phyloP scores from a whole-genome alignment of 495 filamentous ascomycete genomes.

The Penicillium bialowiezense region DNA sequence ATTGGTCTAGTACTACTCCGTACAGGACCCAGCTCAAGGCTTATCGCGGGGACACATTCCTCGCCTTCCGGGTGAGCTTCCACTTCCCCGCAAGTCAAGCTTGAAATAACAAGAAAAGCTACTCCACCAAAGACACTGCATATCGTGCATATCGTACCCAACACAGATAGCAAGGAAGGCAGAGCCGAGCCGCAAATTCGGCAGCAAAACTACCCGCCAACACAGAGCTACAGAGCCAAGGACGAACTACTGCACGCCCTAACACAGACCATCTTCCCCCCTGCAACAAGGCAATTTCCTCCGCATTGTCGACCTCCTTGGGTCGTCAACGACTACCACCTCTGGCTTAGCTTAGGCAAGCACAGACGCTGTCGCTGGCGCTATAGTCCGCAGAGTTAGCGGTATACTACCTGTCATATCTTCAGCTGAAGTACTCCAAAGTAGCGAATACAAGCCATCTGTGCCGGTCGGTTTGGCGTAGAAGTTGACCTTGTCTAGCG shows the following conservation, averaged over 20 bases:
- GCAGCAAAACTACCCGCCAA: not conserved
- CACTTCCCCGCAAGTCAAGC: too few species aligned
- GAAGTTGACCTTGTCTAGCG: constrained; percentile 10
- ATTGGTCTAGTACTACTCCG: too few species aligned
- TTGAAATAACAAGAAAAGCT: too few species aligned
- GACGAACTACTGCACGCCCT: not conserved
- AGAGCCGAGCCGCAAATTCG: not conserved
- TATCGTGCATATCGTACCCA: too few species aligned
- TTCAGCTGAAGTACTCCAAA: constrained; percentile 12
- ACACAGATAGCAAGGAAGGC: too few species aligned
- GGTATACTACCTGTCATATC: constrained; percentile 1
- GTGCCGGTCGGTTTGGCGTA: constrained; percentile 9
- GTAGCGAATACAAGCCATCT: constrained; percentile 8
- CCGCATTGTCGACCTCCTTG: not conserved
- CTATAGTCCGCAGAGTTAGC: constrained; percentile 14
- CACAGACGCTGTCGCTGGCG: constrained; percentile 15
- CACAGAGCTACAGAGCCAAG: not conserved
- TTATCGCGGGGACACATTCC: too few species aligned
- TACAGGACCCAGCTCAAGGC: too few species aligned
- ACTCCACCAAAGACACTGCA: too few species aligned
- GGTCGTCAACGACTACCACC: not conserved
- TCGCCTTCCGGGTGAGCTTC: too few species aligned
- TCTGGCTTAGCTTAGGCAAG: constrained; percentile 1
- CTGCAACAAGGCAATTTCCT: not conserved
- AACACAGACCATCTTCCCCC: not conserved